Evolutionary conservation across 1,284 basidiomycete species (phyloP), one percentile per base, ranked within the genome.

Genomic region (Ustilago shanxiensis): DNA sequence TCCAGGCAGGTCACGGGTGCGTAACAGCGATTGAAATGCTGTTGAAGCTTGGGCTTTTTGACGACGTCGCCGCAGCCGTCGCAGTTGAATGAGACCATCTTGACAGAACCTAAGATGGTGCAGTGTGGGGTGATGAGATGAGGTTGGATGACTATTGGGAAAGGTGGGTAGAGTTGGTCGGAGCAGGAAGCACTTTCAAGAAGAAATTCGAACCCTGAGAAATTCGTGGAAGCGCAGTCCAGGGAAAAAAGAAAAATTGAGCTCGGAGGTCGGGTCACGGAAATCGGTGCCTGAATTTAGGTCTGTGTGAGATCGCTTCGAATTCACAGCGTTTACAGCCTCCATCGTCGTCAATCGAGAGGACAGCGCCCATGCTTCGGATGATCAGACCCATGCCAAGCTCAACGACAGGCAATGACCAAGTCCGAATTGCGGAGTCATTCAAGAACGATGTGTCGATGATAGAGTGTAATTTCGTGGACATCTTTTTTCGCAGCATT

Each of bases 41-140:
- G 79, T 11, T 72, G 76, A 13, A 86, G 81, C 60, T 86, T 86
- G 6, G 84, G 84, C 67, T 86, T 86, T 70, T 86, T 86, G 67
- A 86, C 81, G 1, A 83, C 80, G 39, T 86, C 84, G 56, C 79
- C 80, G 60, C 84, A 86, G 39, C 76, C 77, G 44, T 86, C 81
- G 69, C 84, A 86, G 63, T 79, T 81, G 79, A 84, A 84, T 11
- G 81, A 83, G 13, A 83, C 79, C 81, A 84, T 83, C n/a, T 13
- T 41, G 54, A 11, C 3, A 20, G 13, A 22, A 16, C n/a, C 13
- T 35, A 2, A 28, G 22, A 16, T 13, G 33, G 29, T 44, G 4
- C 1, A 22, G 31, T 18, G 29, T 44, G 4, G 1, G 31, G 31
- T 18, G 31, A 33, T 11, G 26, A n/a, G n/a, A 14, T 20, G 51